phyloP scores from a whole-genome alignment of 805 yeast genomes.

The Helenozyma baotianmanensis region DNA sequence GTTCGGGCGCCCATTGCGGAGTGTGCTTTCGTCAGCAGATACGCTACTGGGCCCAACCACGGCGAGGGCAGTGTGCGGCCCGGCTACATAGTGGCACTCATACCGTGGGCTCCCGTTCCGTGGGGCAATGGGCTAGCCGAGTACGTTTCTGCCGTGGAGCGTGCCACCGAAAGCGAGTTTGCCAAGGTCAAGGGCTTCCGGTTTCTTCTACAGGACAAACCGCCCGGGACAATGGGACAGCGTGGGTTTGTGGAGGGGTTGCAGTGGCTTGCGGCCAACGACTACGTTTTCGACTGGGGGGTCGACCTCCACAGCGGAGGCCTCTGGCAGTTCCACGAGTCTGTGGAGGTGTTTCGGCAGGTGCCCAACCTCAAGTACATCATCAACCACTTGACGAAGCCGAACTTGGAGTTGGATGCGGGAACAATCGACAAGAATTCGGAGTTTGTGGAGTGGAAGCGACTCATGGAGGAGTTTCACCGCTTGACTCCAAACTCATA shows the following conservation, averaged over 20 bases:
- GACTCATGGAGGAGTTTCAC: constrained; percentile 16
- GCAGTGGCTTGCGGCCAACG: constrained; percentile 26
- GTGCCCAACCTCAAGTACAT: constrained; percentile 27
- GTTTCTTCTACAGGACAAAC: constrained; percentile 41
- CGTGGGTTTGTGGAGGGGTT: constrained; percentile 25
- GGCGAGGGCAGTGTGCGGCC: constrained; percentile 8
- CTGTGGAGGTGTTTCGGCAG: constrained; percentile 20
- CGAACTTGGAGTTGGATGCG: constrained; percentile 21
- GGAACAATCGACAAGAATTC: constrained; percentile 3
- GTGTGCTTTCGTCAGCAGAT: constrained; percentile 17
- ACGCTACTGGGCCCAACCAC: constrained; percentile 6
- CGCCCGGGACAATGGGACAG: constrained; percentile 28
- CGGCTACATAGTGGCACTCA: constrained; percentile 21
- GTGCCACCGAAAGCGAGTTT: constrained; percentile 7
- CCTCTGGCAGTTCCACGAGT: constrained; percentile 37
- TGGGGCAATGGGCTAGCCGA: constrained; percentile 22
- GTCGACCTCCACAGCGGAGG: constrained; percentile 36
- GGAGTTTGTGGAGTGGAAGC: constrained; percentile 17
- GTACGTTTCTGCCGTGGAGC: constrained; percentile 12
- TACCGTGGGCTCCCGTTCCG: constrained; percentile 46
- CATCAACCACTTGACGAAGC: constrained; percentile 42
- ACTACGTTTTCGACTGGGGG: constrained; percentile 39
- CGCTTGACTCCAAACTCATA: constrained; percentile 18
- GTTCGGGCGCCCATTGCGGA: constrained; percentile 23
- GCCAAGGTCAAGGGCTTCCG: constrained; percentile 35